phyloP scores from a whole-genome alignment of 164 flowering plant species.

The Stephania yunnanensis region DNA sequence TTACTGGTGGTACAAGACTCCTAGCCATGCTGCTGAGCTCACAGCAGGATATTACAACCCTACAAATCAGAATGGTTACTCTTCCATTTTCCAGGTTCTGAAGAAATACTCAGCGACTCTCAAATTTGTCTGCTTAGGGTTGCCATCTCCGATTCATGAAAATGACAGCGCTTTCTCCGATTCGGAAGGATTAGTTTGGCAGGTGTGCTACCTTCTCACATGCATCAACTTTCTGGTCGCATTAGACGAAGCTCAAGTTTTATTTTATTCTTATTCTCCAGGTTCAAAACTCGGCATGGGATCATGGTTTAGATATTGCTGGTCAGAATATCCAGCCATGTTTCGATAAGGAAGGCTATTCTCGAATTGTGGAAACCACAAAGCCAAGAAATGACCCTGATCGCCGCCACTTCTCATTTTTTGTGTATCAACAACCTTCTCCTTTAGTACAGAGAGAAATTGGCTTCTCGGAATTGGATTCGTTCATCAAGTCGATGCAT shows the following conservation, averaged over 20 bases:
- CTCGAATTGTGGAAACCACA: conserved; percentile 51
- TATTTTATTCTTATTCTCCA: conserved; percentile 14
- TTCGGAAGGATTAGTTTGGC: conserved; percentile 76
- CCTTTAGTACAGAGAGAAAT: conserved; percentile 41
- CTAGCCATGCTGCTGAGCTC: conserved; percentile 93
- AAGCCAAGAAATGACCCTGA: conserved; percentile 77
- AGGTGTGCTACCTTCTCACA: conserved; percentile 32
- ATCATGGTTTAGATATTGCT: conserved; percentile 48
- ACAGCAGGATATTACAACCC: conserved; percentile 86
- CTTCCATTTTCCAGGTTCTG: conserved; percentile 51
- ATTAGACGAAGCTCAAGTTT: neutral
- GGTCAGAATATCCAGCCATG: conserved; percentile 58
- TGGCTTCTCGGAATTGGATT: conserved; percentile 48
- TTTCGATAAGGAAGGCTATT: conserved; percentile 52
- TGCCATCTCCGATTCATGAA: conserved; percentile 29
- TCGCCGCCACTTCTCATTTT: conserved; percentile 49
- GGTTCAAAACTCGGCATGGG: conserved; percentile 81
- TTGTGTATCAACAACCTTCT: conserved; percentile 52
- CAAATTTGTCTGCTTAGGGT: conserved; percentile 49
- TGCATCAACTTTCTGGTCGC: neutral
- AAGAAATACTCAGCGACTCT: conserved; percentile 53
- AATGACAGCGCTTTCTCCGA: conserved; percentile 54
- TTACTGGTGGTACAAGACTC: conserved; percentile 89
- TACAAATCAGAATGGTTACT: conserved; percentile 75
- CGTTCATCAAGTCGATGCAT: conserved; percentile 64